Evolutionary conservation across 2,329 filamentous ascomycete species (phyloP).

Genomic region (Penicillium sp.): DNA sequence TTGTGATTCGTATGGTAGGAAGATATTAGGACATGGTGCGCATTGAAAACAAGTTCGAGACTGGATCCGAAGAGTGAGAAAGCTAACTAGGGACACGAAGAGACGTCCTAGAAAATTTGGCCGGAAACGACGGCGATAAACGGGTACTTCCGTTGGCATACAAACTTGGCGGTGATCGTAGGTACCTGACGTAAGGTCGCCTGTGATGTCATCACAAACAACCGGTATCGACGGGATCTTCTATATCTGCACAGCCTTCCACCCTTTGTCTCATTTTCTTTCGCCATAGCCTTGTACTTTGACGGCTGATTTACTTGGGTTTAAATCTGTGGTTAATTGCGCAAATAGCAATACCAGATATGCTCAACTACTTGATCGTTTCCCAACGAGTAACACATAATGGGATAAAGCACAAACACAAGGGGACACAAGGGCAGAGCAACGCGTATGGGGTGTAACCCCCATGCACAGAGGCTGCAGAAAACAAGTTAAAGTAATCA

Average conservation of each 20-base stretch:
- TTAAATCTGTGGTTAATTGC: too few species aligned
- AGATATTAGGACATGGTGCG: constrained; percentile 10
- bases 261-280: not conserved
- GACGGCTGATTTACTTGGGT: too few species aligned
- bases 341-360: too few species aligned
- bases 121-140: constrained; percentile 23
- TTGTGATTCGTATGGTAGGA: not conserved
- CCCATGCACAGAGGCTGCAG: not conserved
- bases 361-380: too few species aligned
- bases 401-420: not conserved
- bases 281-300: not conserved
- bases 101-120: constrained; percentile 4
- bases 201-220: constrained; percentile 28
- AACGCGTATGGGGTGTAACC: not conserved
- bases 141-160: constrained; percentile 19
- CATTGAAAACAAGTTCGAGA: not conserved
- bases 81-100: not conserved
- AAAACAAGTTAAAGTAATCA: constrained; percentile 1
- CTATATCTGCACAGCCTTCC: not conserved
- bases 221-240: not conserved
- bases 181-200: constrained; percentile 28
- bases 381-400: too few species aligned
- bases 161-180: constrained; percentile 10
- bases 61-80: not conserved
- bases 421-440: not conserved